Evolutionary conservation across 805 yeast species (phyloP), one percentile per base, ranked within the genome.

Genomic region (Ogataea paraovalis): DNA sequence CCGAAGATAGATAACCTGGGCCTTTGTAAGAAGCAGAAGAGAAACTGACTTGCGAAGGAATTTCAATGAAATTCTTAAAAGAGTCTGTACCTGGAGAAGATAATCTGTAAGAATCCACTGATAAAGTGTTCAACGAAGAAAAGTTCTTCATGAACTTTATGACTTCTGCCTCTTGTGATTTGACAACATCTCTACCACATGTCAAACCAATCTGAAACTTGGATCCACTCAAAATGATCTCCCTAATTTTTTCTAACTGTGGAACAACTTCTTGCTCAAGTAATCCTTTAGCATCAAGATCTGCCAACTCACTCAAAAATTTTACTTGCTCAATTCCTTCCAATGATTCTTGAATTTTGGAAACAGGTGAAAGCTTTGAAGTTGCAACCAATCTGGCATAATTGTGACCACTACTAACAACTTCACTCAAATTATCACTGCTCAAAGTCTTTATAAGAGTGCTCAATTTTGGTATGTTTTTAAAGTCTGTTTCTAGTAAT

Each of bases 41-140:
- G 60, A 89, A 92, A 41, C 87, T 83, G 3, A 92, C 96, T 60
- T 89, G 97, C 68, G 86, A 88, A 20, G 97, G 97, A 51, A 92
- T 73, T 50, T 81, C 72, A 45, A 90, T 73, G 52, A 79, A 73
- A 0, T 82, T 75, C 32, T 78, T 69, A 2, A 40, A 30, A 10
- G 38, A 42, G 2, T 38, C 9, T 2, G 19, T 18, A 7, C 39
- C 23, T 3, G 36, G 10, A 5, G 49, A 37, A 13, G 23, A 4
- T 2, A 50, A n/a, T 10, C 50, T 47, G 43, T 58, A 58, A 1
- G 62, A 45, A 4, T 32, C 41, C 3, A 51, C 20, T 2, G 50
- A 45, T 43, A 47, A 56, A 13, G 20, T 36, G 10, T 32, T 32
- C 22, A 45, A 40, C 10, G 49, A 38, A 19, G 53, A 40, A 19